A percentile compares a stretch with the other conserved stretches of the same genome.
Conservation (phyloP, 148 eudicot genomes). For the Amaranthus cruentus region DNA sequence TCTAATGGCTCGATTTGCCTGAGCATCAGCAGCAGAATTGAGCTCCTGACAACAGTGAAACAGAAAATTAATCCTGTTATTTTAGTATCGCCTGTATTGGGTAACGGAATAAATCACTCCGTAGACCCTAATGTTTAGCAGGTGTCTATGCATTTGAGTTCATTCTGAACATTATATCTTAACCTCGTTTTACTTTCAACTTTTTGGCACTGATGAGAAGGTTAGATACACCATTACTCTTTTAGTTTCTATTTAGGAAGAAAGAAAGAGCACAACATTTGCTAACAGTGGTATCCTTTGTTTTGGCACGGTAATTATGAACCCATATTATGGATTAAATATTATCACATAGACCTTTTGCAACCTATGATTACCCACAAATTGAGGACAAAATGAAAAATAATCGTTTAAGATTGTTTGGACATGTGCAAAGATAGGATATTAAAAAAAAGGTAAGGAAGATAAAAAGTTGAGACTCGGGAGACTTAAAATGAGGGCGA, state of each 20-base stretch:
- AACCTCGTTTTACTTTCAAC: background rate
- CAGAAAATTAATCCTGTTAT: background rate
- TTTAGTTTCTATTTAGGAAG: background rate
- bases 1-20: constrained; percentile 57
- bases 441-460: too few relatives aligned
- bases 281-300: too few relatives aligned
- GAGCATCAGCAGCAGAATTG: constrained; percentile 74
- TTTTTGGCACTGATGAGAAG: background rate
- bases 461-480: too few relatives aligned
- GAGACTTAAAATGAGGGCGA: too few relatives aligned
- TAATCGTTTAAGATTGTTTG: too few relatives aligned
- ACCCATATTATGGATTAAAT: background rate
- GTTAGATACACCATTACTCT: background rate
- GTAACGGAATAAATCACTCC: constrained; percentile 1
- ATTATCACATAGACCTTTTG: background rate
- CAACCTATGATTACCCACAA: background rate
- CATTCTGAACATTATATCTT: background rate
- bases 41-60: constrained; percentile 38
- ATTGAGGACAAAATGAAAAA: background rate
- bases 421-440: too few relatives aligned
- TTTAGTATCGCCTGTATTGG: background rate
- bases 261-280: too few relatives aligned
- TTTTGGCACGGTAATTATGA: background rate
- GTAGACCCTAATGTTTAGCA: background rate
- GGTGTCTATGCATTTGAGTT: background rate